Evolutionary conservation across 1,284 basidiomycete genomes (phyloP), one percentile per base, ranked within the genome.

Genomic region (Sanguinoderma infundibulare): DNA sequence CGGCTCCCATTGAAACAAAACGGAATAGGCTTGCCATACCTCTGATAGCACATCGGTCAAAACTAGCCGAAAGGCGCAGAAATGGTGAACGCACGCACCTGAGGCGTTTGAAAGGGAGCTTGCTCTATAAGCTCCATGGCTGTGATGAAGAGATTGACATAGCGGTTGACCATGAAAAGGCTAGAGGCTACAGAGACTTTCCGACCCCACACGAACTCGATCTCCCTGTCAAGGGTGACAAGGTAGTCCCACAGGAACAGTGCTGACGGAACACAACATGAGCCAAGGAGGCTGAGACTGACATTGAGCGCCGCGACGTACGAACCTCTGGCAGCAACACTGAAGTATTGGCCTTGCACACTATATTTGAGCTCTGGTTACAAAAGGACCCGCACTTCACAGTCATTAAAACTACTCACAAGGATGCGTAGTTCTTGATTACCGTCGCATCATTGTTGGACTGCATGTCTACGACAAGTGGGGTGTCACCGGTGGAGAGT

Each of bases 161-260:
- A 67, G n/a, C 65, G 62, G 32, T 67, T 67, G 55, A 62, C 26
- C 7, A 59, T 32, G 53, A 62, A 67, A 40, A 67, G 55, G n/a
- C 17, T 24, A 14, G 62, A 53, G 17, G 58, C 57, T 8, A 40
- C 62, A 7, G 62, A 60, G 26, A 67, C 32, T 28, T 44, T 51
- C 24, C 42, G 44, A 4, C 53, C 40, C 65, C 65, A 67, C 1
- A 67, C 46, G 30, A 51, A 60, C 14, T 62, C 35, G 26, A 67
- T 40, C 57, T 67, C 65, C 3, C 55, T 24, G 28, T 62, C 62
- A n/a, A 67, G 22, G 1, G 65, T 67, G 28, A 59, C 35, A 3
- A 64, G 32, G 35, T 59, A 67, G 54, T 67, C 62, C 53, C 60
- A 67, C 3, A 60, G 35, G 28, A 61, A 61, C 2, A 64, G 46